Evolutionary conservation across 2,329 filamentous ascomycete species (phyloP).

Genomic region (Aspergillus sp.): DNA sequence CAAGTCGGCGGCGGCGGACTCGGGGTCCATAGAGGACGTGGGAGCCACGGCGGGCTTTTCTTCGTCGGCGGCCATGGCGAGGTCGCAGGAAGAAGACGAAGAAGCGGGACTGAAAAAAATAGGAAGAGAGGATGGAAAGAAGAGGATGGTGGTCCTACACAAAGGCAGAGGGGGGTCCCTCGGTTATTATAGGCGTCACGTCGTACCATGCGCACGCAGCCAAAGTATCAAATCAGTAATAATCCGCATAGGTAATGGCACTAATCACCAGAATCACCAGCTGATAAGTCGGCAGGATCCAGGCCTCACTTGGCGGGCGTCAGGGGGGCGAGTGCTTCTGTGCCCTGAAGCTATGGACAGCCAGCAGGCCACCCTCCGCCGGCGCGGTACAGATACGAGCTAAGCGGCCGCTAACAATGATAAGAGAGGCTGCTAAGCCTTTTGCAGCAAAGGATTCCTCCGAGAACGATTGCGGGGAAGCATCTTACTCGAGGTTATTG

Average conservation of each 20-base stretch:
- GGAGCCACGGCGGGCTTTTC: neutral
- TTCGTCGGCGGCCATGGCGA: neutral
- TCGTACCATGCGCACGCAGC: neutral
- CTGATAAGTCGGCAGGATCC: neutral
- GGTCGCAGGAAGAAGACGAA: neutral
- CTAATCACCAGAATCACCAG: neutral
- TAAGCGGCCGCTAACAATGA: neutral
- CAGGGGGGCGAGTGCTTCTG: neutral
- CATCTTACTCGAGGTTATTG: neutral
- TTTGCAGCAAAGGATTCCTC: neutral
- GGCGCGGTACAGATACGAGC: neutral
- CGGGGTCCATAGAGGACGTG: neutral
- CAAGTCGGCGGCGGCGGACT: conserved; percentile 7
- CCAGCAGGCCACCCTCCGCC: neutral
- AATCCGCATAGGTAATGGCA: neutral
- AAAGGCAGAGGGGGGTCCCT: too few relatives aligned
- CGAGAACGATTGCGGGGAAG: neutral
- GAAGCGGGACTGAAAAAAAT: neutral
- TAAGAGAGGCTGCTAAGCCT: neutral
- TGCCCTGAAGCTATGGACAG: neutral
- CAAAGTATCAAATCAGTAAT: neutral
- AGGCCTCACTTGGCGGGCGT: neutral
- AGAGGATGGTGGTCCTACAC: too few relatives aligned
- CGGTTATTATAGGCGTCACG: neutral
- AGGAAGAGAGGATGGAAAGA: neutral